Evolutionary conservation across 2,329 filamentous ascomycete species (phyloP).

Genomic region (Sporothrix phasma): DNA sequence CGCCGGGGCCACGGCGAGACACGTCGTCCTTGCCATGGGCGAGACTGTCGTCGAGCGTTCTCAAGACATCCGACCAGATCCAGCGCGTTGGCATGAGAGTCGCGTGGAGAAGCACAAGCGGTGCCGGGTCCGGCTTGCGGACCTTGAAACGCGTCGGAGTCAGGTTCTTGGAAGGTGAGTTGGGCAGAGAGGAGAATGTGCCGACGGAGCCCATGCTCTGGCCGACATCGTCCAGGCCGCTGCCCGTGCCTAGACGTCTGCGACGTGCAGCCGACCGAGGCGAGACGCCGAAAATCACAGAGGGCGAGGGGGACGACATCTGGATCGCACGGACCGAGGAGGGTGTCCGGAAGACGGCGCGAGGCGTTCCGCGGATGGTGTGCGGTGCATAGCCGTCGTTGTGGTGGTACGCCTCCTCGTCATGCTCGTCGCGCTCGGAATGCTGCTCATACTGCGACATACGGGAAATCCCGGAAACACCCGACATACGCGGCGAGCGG

Average conservation of each 20-base stretch:
- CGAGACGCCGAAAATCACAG: slow-evolving; percentile 39
- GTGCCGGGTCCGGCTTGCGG: slow-evolving; percentile 38
- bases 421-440: slow-evolving; percentile 36
- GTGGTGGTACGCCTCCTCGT: slow-evolving; percentile 25
- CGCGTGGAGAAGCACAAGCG: slow-evolving; percentile 67
- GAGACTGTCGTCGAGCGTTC: slow-evolving; percentile 28
- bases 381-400: slow-evolving; percentile 42
- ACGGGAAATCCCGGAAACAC: slow-evolving; percentile 41
- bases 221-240: neutral
- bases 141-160: slow-evolving; percentile 50
- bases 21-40: neutral
- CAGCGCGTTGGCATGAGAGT: slow-evolving; percentile 63
- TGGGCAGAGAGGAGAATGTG: slow-evolving; percentile 4
- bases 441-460: slow-evolving; percentile 42
- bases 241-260: slow-evolving; percentile 3
- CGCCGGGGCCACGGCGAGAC: neutral
- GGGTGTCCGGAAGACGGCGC: slow-evolving; percentile 58
- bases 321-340: slow-evolving; percentile 62
- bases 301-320: slow-evolving; percentile 56
- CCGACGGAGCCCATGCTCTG: slow-evolving; percentile 6
- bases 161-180: slow-evolving; percentile 42
- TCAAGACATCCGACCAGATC: slow-evolving; percentile 50
- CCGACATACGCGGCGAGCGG: slow-evolving; percentile 32
- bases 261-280: slow-evolving; percentile 41
- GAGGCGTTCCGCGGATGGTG: slow-evolving; percentile 43